Percentiles rank a stretch among this genome's conserved stretches.
These are phyloP conservation scores for Ogataea pini DNA, from an alignment of 805 yeast species.

Conservation along the genomic window DNA sequence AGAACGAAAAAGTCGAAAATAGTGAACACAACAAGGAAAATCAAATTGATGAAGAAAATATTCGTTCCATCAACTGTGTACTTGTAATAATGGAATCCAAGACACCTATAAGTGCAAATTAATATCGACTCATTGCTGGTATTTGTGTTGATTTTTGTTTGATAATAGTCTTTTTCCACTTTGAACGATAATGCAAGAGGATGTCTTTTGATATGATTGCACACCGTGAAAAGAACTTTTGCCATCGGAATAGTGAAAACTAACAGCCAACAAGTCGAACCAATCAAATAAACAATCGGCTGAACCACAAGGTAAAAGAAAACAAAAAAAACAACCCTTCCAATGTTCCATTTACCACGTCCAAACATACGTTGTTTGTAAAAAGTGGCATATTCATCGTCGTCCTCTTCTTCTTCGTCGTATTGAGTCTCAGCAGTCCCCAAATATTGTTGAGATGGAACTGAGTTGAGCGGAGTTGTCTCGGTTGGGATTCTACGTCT, in stretches of 20 bases:
- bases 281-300: constrained; percentile 61
- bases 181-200: constrained; percentile 86
- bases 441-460: constrained; percentile 2
- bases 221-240: constrained; percentile 65
- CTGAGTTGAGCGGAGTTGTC: constrained; percentile 20
- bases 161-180: constrained; percentile 52
- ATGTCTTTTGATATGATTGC: constrained; percentile 81
- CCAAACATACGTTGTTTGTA: constrained; percentile 67
- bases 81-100: constrained; percentile 92
- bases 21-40: constrained; percentile 77
- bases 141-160: constrained; percentile 27
- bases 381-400: constrained; percentile 30
- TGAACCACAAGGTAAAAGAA: constrained; percentile 68
- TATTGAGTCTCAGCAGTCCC: not conserved
- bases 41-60: constrained; percentile 83
- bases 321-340: constrained; percentile 73
- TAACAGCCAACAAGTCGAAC: constrained; percentile 70
- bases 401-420: constrained; percentile 27
- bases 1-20: constrained; percentile 73
- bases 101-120: constrained; percentile 87
- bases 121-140: constrained; percentile 61
- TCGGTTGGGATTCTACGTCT: constrained; percentile 19
- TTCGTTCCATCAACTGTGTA: constrained; percentile 96
- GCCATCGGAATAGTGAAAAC: constrained; percentile 95
- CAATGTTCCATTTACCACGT: constrained; percentile 87